Conservation (phyloP, 73 alveolate genomes). For the Blepharisma stoltei region DNA sequence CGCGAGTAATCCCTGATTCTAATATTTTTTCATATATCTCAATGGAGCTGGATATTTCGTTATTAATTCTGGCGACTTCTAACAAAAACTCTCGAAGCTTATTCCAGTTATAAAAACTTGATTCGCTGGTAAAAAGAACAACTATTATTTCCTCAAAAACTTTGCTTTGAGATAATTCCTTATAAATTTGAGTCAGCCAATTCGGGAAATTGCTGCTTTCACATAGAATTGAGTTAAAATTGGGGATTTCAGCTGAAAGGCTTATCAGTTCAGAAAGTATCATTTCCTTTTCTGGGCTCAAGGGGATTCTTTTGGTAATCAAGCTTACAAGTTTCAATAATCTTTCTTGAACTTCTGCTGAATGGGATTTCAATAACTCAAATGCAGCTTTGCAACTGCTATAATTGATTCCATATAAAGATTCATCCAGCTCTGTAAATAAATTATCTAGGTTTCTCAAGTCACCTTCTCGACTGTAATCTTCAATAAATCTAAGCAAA, state of each 20-base stretch:
- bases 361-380: no score
- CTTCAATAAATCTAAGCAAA: no score
- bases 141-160: neutral
- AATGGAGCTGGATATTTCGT: neutral
- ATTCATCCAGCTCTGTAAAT: no score
- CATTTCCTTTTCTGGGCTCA: constrained; percentile 5
- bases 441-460: no score
- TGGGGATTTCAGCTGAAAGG: neutral
- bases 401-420: no score
- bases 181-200: constrained; percentile 19
- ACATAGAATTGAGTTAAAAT: neutral
- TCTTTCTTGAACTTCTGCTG: neutral
- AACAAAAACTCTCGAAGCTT: constrained; percentile 4
- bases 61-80: neutral
- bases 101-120: neutral
- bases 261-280: neutral
- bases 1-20: no score
- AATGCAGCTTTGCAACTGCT: no score
- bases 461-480: no score
- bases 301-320: neutral
- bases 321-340: neutral
- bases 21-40: no score
- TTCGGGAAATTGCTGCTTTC: neutral
- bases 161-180: neutral
- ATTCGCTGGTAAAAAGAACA: neutral